Evolutionary conservation across 2,329 filamentous ascomycete genomes (phyloP), one percentile per base, ranked within the genome.

Genomic region (Xylaria sp.): DNA sequence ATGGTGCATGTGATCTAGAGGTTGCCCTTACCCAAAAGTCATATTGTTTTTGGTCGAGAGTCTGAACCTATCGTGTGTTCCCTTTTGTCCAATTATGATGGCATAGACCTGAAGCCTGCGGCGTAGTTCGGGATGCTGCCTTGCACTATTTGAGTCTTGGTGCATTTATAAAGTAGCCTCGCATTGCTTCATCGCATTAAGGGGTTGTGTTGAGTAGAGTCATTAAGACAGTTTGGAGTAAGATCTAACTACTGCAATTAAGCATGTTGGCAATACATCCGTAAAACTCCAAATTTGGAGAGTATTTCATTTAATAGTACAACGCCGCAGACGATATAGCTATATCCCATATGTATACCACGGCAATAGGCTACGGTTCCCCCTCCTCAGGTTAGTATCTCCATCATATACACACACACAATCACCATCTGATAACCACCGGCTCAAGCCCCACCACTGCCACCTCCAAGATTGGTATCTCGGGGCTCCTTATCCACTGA

Each of bases 401-500:
- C 37, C 37, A 42, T 42, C 27, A 58, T 29, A 23, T 21, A 21
- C 16, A 35, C 35, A 27, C 44, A 35, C 29, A 29, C 6, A 10
- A 13, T 25, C n/a, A 48, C 25, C 25, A 54, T 35, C 58, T 23
- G 21, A 9, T 40, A 44, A 42, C 58, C 18, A 42, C 21, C 25
- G 29, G 44, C 35, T 60, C 48, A 63, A 44, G 68, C 66, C 69
- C 69, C 69, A 70, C 66, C 65, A 35, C 40, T 27, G 18, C 44
- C 51, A 12, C 60, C 50, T 40, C 44, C 35, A 60, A 62, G 25
- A 13, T 35, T 40, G 42, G 29, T 32, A 53, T 53, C 57, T 62
- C 51, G 32, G 63, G 66, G 59, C 71, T 72, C 63, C 59, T 57
- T 58, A 65, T 48, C 44, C 32, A 67, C 72, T 21, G 37, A 23